Conservation (phyloP, 1,139 yeast species). For the Geotrichum cucujoidarum region DNA sequence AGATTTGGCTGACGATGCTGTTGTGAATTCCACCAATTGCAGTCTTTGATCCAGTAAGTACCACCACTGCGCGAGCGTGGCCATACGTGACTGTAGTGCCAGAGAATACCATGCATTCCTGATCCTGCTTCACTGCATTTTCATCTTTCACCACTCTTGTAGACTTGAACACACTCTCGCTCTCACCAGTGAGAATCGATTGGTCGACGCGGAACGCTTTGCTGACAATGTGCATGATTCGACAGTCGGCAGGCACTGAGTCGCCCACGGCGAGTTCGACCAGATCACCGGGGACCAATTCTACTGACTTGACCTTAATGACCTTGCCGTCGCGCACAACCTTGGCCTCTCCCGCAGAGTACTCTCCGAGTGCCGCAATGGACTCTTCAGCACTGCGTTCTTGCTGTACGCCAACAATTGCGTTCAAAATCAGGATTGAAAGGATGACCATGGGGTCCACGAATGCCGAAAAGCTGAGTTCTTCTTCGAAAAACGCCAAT, state of each 20-base stretch:
- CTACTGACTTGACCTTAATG: slow-evolving; percentile 40
- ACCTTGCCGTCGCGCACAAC: slow-evolving; percentile 42
- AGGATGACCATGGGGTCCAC: slow-evolving; percentile 41
- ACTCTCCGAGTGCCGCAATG: slow-evolving; percentile 39
- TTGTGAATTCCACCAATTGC: slow-evolving; percentile 47
- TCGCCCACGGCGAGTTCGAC: slow-evolving; percentile 46
- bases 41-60: slow-evolving; percentile 42
- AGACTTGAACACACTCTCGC: slow-evolving; percentile 42
- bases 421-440: slow-evolving; percentile 38
- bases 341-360: slow-evolving; percentile 39
- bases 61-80: slow-evolving; percentile 43
- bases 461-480: slow-evolving; percentile 35
- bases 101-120: slow-evolving; percentile 44
- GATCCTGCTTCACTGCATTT: slow-evolving; percentile 45
- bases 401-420: slow-evolving; percentile 43
- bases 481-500: slow-evolving; percentile 37
- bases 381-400: slow-evolving; percentile 43
- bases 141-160: slow-evolving; percentile 29
- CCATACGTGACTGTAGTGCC: slow-evolving; percentile 47
- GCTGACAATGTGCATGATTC: slow-evolving; percentile 34
- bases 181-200: slow-evolving; percentile 49
- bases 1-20: slow-evolving; percentile 35
- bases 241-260: slow-evolving; percentile 46
- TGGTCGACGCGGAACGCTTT: slow-evolving; percentile 46
- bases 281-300: slow-evolving; percentile 48